phyloP scores from a whole-genome alignment of 192 early-diverging fungal species.

The Irineochytrium annulatum region DNA sequence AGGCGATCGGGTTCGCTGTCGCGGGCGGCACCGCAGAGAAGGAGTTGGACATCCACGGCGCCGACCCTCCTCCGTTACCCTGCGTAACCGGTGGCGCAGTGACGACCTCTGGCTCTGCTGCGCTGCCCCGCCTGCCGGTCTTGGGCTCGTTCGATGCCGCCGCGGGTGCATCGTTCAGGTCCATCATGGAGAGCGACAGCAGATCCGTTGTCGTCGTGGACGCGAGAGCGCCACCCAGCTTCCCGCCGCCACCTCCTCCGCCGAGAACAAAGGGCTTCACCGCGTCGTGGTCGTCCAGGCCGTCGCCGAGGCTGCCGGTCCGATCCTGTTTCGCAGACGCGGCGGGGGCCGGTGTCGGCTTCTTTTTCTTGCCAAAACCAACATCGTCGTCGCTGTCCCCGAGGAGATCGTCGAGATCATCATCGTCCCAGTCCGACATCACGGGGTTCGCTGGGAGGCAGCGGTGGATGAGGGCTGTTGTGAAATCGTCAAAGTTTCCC shows the following conservation, averaged over 20 bases:
- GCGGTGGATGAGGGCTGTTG: background rate
- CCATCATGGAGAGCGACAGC: background rate
- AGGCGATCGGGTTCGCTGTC: no score
- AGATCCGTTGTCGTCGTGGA: background rate
- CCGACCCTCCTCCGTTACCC: background rate
- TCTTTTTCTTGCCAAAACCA: background rate
- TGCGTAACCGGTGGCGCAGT: background rate
- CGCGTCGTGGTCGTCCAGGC: background rate
- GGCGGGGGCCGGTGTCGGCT: background rate
- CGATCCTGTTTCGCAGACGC: background rate
- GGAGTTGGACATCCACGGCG: no score
- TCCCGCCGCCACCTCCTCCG: background rate
- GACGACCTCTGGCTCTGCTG: background rate
- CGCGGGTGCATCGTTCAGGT: background rate
- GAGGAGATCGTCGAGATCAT: constrained; percentile 1
- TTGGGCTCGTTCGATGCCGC: background rate
- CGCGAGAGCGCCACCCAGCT: background rate
- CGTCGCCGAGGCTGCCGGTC: background rate
- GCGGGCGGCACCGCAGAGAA: no score
- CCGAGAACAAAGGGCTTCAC: background rate
- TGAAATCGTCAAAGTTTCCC: no score
- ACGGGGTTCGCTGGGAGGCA: background rate
- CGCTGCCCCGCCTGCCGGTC: background rate
- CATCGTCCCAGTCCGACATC: background rate
- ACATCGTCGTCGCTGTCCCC: background rate